A percentile compares a stretch with the other conserved stretches of the same genome.
phyloP scores from a whole-genome alignment of 495 filamentous ascomycete genomes.

The Aspergillus asperescens region DNA sequence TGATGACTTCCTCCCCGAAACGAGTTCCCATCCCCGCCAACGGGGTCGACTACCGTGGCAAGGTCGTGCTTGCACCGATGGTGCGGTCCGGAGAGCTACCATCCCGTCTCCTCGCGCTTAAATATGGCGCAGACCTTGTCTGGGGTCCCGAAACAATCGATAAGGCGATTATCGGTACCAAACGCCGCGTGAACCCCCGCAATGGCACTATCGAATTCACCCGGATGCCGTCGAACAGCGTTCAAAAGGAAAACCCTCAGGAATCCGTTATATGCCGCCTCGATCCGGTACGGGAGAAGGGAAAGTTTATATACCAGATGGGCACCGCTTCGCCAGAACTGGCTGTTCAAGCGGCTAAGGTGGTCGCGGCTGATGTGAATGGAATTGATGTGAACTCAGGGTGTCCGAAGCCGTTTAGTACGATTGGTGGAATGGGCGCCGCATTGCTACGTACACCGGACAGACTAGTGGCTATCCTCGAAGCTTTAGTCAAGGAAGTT shows the following conservation, averaged over 20 bases:
- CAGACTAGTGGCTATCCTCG: slow-evolving; percentile 71
- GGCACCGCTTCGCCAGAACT: slow-evolving; percentile 75
- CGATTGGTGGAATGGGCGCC: slow-evolving; percentile 88
- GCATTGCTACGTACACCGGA: slow-evolving; percentile 81
- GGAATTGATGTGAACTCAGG: slow-evolving; percentile 97
- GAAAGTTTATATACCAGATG: slow-evolving; percentile 80
- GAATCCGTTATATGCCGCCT: slow-evolving; percentile 80
- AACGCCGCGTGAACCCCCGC: slow-evolving; percentile 64
- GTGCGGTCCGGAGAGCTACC: slow-evolving; percentile 93
- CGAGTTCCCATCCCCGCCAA: slow-evolving; percentile 77
- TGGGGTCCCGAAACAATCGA: slow-evolving; percentile 98
- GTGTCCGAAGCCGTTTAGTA: slow-evolving; percentile 94
- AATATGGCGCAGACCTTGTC: slow-evolving; percentile 94
- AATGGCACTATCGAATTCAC: slow-evolving; percentile 79
- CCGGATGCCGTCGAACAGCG: slow-evolving; percentile 63
- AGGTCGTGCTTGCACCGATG: slow-evolving; percentile 95
- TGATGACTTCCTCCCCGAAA: slow-evolving; percentile 50
- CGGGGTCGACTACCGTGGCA: slow-evolving; percentile 89
- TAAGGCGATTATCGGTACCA: slow-evolving; percentile 79
- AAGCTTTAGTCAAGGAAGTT: slow-evolving; percentile 73
- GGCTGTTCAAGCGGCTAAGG: slow-evolving; percentile 74
- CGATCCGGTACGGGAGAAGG: slow-evolving; percentile 66
- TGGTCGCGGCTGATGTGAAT: slow-evolving; percentile 79
- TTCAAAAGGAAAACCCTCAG: slow-evolving; percentile 42
- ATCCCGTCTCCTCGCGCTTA: slow-evolving; percentile 75